Conservation (phyloP, 441 rosid genomes). For the Jatropha multifida region DNA sequence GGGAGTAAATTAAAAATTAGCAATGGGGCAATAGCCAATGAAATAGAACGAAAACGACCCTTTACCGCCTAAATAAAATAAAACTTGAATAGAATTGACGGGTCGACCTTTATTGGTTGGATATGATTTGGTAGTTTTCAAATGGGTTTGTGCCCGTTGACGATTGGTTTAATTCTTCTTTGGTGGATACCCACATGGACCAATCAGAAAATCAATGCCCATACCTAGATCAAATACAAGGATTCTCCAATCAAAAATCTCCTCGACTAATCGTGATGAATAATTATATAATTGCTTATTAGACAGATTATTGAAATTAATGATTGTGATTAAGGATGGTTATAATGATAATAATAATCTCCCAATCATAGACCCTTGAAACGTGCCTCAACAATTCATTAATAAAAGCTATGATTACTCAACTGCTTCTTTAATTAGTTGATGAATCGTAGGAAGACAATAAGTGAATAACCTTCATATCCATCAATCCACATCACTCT, state of each 20-base stretch:
- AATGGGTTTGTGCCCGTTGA: neutral
- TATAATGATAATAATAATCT: neutral
- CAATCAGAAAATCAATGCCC: too few species aligned
- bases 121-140: too few species aligned
- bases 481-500: constrained; percentile 22
- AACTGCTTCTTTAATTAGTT: neutral
- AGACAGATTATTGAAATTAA: neutral
- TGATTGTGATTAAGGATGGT: neutral
- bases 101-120: neutral
- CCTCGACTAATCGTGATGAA: too few species aligned
- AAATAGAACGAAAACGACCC: too few species aligned
- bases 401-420: constrained; percentile 3
- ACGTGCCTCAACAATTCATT: neutral
- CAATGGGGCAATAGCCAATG: too few species aligned
- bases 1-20: too few species aligned
- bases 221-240: too few species aligned
- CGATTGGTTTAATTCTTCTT: too few species aligned
- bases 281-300: neutral
- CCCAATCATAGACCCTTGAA: neutral
- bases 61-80: too few species aligned
- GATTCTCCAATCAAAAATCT: too few species aligned
- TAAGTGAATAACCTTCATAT: neutral
- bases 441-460: constrained; percentile 1
- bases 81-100: neutral
- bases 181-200: too few species aligned